These are phyloP conservation scores for Linanthus parryae DNA, from an alignment of 148 eudicot genomes.

Conservation along the genomic window DNA sequence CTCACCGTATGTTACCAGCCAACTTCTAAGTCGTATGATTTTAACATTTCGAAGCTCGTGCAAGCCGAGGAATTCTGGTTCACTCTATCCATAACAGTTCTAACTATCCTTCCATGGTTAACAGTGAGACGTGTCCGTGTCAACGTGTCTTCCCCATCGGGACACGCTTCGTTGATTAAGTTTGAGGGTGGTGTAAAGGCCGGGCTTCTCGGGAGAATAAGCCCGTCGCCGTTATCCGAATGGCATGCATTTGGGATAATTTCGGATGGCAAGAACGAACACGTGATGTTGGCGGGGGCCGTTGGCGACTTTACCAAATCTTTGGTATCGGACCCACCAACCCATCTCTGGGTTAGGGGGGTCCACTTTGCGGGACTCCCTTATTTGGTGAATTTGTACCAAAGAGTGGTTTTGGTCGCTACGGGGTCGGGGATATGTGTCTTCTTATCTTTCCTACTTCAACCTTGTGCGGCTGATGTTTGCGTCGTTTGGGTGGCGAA, in stretches of 20 bases:
- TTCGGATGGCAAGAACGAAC: conserved; percentile 14
- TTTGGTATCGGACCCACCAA: conserved; percentile 19
- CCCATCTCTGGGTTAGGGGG: conserved; percentile 13
- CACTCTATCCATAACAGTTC: not conserved
- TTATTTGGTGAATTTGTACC: conserved; percentile 11
- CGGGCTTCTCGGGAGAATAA: conserved; percentile 11
- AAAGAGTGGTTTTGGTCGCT: conserved; percentile 12
- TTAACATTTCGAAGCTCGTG: not conserved
- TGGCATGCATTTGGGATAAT: conserved; percentile 24
- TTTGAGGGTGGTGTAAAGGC: conserved; percentile 13
- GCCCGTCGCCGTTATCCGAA: conserved; percentile 18
- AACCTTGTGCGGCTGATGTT: conserved; percentile 6
- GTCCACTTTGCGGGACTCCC: conserved; percentile 21
- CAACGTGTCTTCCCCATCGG: conserved; percentile 11
- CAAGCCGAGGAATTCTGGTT: conserved; percentile 11
- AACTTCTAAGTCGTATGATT: conserved; percentile 4
- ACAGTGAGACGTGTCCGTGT: conserved; percentile 14
- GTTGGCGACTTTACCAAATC: conserved; percentile 23
- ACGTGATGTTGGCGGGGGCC: conserved; percentile 19
- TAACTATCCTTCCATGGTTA: conserved; percentile 13
- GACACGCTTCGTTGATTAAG: conserved; percentile 19
- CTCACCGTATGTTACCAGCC: conserved; percentile 15
- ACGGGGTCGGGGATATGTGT: conserved; percentile 19
- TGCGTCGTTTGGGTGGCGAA: conserved; percentile 19
- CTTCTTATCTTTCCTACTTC: conserved; percentile 14